Evolutionary conservation across 148 eudicot genomes (phyloP).

Genomic region (Mesembryanthemum crystallinum): DNA sequence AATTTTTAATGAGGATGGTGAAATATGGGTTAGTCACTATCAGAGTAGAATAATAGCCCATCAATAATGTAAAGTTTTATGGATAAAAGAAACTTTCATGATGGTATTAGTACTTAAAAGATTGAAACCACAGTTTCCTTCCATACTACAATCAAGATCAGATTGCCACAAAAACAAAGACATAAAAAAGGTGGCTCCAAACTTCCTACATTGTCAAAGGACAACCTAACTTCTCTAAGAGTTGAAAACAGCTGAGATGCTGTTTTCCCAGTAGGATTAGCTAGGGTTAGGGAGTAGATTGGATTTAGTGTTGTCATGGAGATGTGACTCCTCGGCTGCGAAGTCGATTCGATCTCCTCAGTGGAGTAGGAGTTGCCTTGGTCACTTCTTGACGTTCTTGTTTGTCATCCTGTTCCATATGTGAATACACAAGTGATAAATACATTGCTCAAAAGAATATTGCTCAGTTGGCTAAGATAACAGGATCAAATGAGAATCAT

Average conservation of each 20-base stretch:
- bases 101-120: background rate
- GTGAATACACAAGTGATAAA: background rate
- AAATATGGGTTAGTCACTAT: conserved; percentile 23
- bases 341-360: conserved; percentile 59
- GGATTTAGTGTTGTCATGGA: conserved; percentile 34
- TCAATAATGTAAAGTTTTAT: background rate
- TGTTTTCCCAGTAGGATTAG: conserved; percentile 14
- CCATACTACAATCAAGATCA: background rate
- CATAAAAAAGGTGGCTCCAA: too few species aligned
- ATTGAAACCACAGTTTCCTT: background rate
- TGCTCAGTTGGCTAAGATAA: background rate
- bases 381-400: conserved; percentile 26
- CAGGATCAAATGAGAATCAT: background rate
- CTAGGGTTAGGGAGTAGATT: background rate
- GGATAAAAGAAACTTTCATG: background rate
- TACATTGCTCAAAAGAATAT: background rate
- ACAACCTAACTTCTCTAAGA: background rate
- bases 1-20: conserved; percentile 6
- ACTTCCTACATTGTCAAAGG: background rate
- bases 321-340: conserved; percentile 43
- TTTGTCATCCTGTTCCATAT: conserved; percentile 33
- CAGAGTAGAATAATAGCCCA: conserved; percentile 1
- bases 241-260: conserved; percentile 36
- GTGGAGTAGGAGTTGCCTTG: conserved; percentile 34
- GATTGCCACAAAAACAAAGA: background rate